phyloP scores from a whole-genome alignment of 257 asterid species.

The Galeopsis tetrahit region DNA sequence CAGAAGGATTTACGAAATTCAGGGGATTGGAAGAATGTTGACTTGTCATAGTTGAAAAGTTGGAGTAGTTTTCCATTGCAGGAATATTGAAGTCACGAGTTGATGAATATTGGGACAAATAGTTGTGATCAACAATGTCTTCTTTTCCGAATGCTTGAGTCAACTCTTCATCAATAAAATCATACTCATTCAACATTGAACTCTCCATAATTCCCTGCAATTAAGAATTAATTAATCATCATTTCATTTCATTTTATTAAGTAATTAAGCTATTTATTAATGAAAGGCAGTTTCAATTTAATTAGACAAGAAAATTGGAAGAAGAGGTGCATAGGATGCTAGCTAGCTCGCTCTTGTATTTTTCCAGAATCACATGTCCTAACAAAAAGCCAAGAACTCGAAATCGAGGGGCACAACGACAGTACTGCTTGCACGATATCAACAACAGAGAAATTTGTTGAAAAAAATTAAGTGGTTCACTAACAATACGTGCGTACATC shows the following conservation, averaged over 20 bases:
- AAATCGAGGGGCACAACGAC: too few relatives aligned
- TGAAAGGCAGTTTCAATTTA: too few relatives aligned
- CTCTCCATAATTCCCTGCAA: conserved; percentile 23
- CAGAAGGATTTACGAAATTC: conserved; percentile 12
- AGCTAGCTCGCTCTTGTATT: too few relatives aligned
- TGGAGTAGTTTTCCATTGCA: not conserved
- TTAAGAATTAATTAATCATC: too few relatives aligned
- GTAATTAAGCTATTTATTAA: too few relatives aligned
- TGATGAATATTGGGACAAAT: conserved; percentile 21
- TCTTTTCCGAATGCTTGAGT: conserved; percentile 21
- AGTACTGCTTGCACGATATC: not conserved
- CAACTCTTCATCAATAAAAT: conserved; percentile 18
- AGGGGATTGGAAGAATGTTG: not conserved
- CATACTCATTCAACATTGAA: conserved; percentile 12
- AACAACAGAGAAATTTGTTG: too few relatives aligned
- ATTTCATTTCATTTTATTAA: too few relatives aligned
- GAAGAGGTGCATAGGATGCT: not conserved
- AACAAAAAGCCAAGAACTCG: not conserved
- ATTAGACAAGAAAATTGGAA: not conserved
- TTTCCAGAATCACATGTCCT: not conserved
- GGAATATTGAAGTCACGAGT: not conserved
- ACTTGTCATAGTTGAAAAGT: not conserved
- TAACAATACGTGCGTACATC: too few relatives aligned
- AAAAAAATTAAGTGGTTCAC: too few relatives aligned
- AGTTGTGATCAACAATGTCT: not conserved